Percentiles rank a stretch among this genome's conserved stretches.
Evolutionary conservation across 2,329 filamentous ascomycete species (phyloP).

Genomic region (Beauveria asiatica): DNA sequence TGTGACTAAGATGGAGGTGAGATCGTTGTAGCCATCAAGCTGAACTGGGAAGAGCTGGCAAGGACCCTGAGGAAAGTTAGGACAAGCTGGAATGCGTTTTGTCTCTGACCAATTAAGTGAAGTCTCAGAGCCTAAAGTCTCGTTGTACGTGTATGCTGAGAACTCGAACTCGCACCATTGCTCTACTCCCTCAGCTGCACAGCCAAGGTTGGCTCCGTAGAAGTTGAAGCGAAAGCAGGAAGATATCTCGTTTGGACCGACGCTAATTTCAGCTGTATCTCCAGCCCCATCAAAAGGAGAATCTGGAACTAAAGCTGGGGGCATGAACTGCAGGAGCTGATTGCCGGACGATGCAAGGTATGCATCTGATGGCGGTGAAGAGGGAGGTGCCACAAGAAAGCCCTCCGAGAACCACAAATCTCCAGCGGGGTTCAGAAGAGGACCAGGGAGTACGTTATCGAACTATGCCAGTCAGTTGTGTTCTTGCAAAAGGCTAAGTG

Average conservation of each 20-base stretch:
- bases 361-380: constrained; percentile 22
- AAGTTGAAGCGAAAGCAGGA: constrained; percentile 33
- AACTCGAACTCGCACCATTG: constrained; percentile 34
- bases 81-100: constrained; percentile 30
- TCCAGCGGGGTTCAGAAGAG: constrained; percentile 31
- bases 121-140: constrained; percentile 23
- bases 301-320: constrained; percentile 25
- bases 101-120: constrained; percentile 32
- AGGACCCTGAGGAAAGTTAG: constrained; percentile 23
- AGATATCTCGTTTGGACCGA: constrained; percentile 28
- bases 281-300: constrained; percentile 17
- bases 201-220: constrained; percentile 30
- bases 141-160: constrained; percentile 32
- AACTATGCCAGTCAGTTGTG: constrained; percentile 22
- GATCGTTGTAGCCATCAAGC: constrained; percentile 29
- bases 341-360: constrained; percentile 31
- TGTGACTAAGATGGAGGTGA: constrained; percentile 31
- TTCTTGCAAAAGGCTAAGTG: too few species aligned
- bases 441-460: constrained; percentile 26
- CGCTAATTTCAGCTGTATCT: constrained; percentile 31
- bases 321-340: constrained; percentile 32
- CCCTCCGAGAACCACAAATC: constrained; percentile 35
- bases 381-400: constrained; percentile 30
- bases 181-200: constrained; percentile 26
- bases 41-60: constrained; percentile 28